Evolutionary conservation across 1,284 basidiomycete species (phyloP).

Genomic region (Microstroma glucosiphilum): DNA sequence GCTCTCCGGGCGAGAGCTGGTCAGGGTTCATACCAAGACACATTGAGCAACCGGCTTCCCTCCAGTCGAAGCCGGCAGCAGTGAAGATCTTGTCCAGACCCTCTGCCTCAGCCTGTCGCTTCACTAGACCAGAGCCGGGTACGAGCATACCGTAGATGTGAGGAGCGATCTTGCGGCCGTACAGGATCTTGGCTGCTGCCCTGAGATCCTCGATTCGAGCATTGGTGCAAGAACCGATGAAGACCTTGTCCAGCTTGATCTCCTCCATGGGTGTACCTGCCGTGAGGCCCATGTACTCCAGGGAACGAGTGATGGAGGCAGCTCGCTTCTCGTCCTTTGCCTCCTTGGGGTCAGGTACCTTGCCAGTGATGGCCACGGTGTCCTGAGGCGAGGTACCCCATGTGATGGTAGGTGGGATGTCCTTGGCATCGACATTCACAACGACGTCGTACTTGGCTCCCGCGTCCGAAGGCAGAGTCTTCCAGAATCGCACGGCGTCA

Average conservation of each 20-base stretch:
- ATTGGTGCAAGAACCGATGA: constrained; percentile 50
- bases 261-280: constrained; percentile 43
- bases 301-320: constrained; percentile 31
- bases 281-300: constrained; percentile 49
- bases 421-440: constrained; percentile 41
- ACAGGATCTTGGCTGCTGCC: constrained; percentile 42
- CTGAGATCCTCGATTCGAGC: constrained; percentile 48
- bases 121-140: constrained; percentile 47
- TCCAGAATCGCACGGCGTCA: constrained; percentile 44
- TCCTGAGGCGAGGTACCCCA: constrained; percentile 49
- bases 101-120: constrained; percentile 50
- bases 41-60: constrained; percentile 50
- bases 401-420: constrained; percentile 47
- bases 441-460: constrained; percentile 46
- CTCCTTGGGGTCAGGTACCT: constrained; percentile 41
- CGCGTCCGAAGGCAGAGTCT: constrained; percentile 40
- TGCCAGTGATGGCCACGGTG: constrained; percentile 44
- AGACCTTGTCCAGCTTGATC: constrained; percentile 50
- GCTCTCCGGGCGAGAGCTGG: constrained; percentile 46
- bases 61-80: constrained; percentile 49
- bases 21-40: constrained; percentile 51
- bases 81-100: constrained; percentile 50
- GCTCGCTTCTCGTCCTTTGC: constrained; percentile 35
- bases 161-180: constrained; percentile 42
- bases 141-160: constrained; percentile 48